A percentile compares a stretch with the other conserved stretches of the same genome.
phyloP scores from a whole-genome alignment of 495 filamentous ascomycete species.

The Penicillium parvum region DNA sequence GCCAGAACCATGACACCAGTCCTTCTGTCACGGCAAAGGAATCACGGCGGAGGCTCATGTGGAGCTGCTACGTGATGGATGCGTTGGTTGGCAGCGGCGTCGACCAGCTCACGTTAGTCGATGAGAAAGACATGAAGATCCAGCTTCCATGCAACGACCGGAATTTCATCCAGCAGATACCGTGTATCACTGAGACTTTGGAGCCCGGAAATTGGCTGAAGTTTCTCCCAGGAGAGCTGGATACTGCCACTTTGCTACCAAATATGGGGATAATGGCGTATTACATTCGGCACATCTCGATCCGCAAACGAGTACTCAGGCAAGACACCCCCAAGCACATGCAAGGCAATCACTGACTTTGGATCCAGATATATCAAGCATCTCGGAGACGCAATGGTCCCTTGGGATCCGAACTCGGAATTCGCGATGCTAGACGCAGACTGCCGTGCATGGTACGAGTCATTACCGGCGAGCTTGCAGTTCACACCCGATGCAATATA shows the following conservation, averaged over 20 bases:
- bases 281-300: conserved; percentile 29
- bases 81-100: conserved; percentile 33
- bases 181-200: conserved; percentile 27
- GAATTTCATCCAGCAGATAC: conserved; percentile 24
- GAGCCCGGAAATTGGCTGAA: conserved; percentile 20
- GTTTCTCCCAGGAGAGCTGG: conserved; percentile 17
- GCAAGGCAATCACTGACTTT: neutral
- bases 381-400: conserved; percentile 26
- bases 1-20: conserved; percentile 15
- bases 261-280: conserved; percentile 34
- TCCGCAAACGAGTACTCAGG: conserved; percentile 26
- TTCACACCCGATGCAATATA: conserved; percentile 29
- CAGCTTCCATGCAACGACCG: conserved; percentile 33
- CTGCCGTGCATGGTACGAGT: conserved; percentile 26
- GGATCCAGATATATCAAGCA: conserved; percentile 28
- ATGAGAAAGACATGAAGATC: conserved; percentile 35
- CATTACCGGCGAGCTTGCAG: conserved; percentile 25
- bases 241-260: conserved; percentile 8
- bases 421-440: conserved; percentile 24
- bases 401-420: conserved; percentile 27
- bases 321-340: neutral
- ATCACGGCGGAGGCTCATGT: conserved; percentile 33
- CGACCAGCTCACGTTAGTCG: conserved; percentile 29
- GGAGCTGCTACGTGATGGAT: conserved; percentile 38
- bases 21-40: conserved; percentile 24